Base-by-base conservation (phyloP, 2,329 filamentous ascomycete species). In the Pseudogymnoascus sp. region DNA sequence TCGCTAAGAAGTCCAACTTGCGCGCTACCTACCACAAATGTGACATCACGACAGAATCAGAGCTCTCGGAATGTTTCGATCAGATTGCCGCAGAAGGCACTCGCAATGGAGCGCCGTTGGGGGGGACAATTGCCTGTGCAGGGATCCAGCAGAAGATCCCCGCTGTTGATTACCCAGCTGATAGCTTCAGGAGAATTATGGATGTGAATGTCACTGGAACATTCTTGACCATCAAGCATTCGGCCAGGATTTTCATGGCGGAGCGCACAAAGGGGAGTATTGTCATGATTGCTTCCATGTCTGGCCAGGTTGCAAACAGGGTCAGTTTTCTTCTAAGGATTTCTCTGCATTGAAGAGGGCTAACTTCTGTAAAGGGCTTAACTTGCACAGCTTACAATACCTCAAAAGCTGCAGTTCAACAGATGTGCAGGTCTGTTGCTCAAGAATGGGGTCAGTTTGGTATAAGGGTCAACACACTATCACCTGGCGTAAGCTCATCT, bases 131-230 rank as follows among this genome's bases (percentile, higher is more conserved):
- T 61, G 78, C 78, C 5, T 81, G 78, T 62, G 80, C 80, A 11
- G 80, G 79, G 18, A 79, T 82, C 40, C 78, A 81, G 65, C 78
- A 80, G 64, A 76, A 78, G 67, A 71, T 76, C 1, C 75, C 77
- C 1, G 79, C 79, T 1, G 65, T 81, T 38, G 78, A 80, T 8
- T 81, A 81, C 61, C 75, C 77, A 3, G 71, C 75, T 25, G 71
- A 86, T 72, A 83, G 84, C 71, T 90, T 86, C 76, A 79, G 84
- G 67, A 81, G 85, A 74, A 86, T 91, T 72, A 79, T 91, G 69
- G 79, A 86, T 69, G 83, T 89, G 66, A 89, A 92, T 75, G 79
- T 89, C 71, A 88, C 81, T 23, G 88, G 88, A n/a, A 84, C 82
- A 25, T 87, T 86, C 74, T 79, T 87, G 73, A 89, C 87, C 69